These are phyloP conservation scores for Sinapis alba DNA, from an alignment of 441 rosid genomes.

Conservation along the genomic window DNA sequence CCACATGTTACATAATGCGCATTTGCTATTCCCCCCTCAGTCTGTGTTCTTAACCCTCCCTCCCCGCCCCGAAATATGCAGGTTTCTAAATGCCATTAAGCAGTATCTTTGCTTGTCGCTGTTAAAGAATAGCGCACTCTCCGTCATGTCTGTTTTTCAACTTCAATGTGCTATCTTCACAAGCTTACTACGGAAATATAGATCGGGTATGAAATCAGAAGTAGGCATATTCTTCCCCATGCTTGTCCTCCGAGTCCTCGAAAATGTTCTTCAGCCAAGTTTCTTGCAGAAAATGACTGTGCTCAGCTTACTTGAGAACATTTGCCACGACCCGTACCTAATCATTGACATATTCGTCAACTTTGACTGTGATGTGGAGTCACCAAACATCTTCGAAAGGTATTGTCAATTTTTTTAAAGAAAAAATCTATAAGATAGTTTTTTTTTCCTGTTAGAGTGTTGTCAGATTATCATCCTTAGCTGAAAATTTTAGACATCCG, in stretches of 20 bases:
- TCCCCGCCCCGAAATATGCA: conserved; percentile 46
- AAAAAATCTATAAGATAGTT: conserved; percentile 12
- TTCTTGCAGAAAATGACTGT: conserved; percentile 98
- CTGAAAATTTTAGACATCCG: conserved; percentile 17
- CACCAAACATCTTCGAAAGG: conserved; percentile 98
- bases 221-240: conserved; percentile 97
- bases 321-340: conserved; percentile 76
- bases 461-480: conserved; percentile 12
- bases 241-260: conserved; percentile 96
- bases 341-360: conserved; percentile 91
- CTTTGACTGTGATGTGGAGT: conserved; percentile 94
- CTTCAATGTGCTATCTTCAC: conserved; percentile 92
- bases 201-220: conserved; percentile 89
- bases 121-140: conserved; percentile 93
- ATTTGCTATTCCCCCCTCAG: conserved; percentile 19
- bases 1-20: conserved; percentile 16
- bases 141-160: conserved; percentile 97
- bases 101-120: conserved; percentile 91
- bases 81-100: conserved; percentile 89
- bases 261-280: conserved; percentile 98
- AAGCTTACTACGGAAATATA: conserved; percentile 70
- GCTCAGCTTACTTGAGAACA: conserved; percentile 82
- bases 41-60: conserved; percentile 17
- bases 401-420: conserved; percentile 40
- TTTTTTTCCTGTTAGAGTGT: background rate